A percentile compares a stretch with the other conserved stretches of the same genome.
Evolutionary conservation across 139 green algal genomes (phyloP).

Genomic region (Chlorella sp.): DNA sequence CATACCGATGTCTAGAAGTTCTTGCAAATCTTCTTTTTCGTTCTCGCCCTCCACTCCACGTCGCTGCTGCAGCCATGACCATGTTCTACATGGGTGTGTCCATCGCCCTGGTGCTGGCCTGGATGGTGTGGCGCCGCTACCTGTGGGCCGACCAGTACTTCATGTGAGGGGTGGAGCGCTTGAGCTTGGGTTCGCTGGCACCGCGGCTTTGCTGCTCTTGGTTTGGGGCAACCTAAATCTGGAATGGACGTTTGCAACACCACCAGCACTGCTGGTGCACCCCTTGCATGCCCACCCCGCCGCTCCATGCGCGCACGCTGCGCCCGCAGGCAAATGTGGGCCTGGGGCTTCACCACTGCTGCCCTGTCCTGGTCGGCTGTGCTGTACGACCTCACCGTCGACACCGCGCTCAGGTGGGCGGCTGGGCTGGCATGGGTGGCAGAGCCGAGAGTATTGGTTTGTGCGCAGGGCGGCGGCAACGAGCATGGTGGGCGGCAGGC

Average conservation of each 20-base stretch:
- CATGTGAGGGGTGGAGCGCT: constrained; percentile 14
- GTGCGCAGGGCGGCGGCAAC: too few species aligned
- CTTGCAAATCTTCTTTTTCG: too few species aligned
- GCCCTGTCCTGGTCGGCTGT: constrained; percentile 45
- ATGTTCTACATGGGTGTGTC: constrained; percentile 35
- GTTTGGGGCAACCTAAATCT: too few species aligned
- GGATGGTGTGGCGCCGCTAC: constrained; percentile 44
- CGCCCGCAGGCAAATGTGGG: constrained; percentile 32
- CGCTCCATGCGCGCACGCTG: not conserved
- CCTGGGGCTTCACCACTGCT: constrained; percentile 49
- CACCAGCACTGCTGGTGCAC: too few species aligned
- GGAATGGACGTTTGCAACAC: too few species aligned
- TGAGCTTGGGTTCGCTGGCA: not conserved
- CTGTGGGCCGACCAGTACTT: constrained; percentile 48
- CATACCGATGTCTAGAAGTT: too few species aligned
- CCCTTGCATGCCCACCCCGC: not conserved
- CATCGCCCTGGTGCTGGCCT: constrained; percentile 27
- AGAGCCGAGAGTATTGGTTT: too few species aligned
- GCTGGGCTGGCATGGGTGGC: too few species aligned
- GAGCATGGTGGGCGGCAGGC: too few species aligned
- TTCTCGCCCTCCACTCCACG: too few species aligned
- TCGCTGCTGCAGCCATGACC: constrained; percentile 20
- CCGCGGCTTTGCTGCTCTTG: not conserved
- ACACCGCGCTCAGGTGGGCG: constrained; percentile 31
- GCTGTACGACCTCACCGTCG: constrained; percentile 48